A percentile compares a stretch with the other conserved stretches of the same genome.
These are phyloP conservation scores for Psidium friedrichsthalianum DNA, from an alignment of 345 rosid species.

Conservation along the genomic window DNA sequence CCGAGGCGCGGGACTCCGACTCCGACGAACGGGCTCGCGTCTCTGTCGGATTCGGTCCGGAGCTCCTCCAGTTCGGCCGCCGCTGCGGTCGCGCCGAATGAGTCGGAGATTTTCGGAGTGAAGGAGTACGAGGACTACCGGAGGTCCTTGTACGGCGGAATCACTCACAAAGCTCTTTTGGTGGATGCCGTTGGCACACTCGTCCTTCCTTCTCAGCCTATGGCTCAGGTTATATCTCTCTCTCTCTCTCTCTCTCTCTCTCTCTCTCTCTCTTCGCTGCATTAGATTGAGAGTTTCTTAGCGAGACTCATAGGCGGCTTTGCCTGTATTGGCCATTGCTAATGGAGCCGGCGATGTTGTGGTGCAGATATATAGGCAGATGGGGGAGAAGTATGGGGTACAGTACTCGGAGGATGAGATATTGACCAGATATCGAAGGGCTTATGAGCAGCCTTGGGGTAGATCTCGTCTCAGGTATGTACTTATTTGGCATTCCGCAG, in stretches of 20 bases:
- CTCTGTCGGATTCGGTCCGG: background rate
- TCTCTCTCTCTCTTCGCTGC: background rate
- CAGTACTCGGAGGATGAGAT: constrained; percentile 82
- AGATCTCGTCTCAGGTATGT: constrained; percentile 84
- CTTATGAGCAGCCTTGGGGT: constrained; percentile 96
- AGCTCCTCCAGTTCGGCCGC: constrained; percentile 15
- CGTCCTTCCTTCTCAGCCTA: constrained; percentile 91
- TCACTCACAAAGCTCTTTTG: constrained; percentile 77
- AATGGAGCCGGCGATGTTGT: background rate
- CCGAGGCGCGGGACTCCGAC: background rate
- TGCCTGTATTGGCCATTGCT: background rate
- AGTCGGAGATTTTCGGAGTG: constrained; percentile 26
- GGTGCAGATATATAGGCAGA: constrained; percentile 65
- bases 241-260: background rate
- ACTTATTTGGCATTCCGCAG: background rate
- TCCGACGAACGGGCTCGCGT: background rate
- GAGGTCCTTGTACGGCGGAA: constrained; percentile 69
- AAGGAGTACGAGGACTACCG: constrained; percentile 83
- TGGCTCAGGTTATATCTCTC: constrained; percentile 52
- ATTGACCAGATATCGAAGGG: constrained; percentile 67
- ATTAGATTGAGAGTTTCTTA: background rate
- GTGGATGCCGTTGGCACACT: constrained; percentile 97
- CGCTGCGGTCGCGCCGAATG: constrained; percentile 13
- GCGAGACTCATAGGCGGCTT: background rate
- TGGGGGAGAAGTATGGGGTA: constrained; percentile 93